A percentile compares a stretch with the other conserved stretches of the same genome.
phyloP scores from a whole-genome alignment of 495 filamentous ascomycete genomes.

The Rostrohypoxylon terebratum region DNA sequence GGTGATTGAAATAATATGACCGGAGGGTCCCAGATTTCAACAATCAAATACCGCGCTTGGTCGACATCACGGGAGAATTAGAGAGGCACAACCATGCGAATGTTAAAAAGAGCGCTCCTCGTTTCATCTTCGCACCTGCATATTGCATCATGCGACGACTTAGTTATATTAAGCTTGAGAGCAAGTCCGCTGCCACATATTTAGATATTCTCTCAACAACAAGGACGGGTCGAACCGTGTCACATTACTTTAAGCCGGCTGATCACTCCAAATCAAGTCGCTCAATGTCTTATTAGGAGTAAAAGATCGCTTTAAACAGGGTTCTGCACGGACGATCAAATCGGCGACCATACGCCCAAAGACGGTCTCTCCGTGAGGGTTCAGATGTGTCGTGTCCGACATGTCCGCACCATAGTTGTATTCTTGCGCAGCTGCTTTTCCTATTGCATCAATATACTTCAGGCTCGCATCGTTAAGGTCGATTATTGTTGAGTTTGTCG shows the following conservation, averaged over 20 bases:
- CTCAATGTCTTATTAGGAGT: conserved; percentile 48
- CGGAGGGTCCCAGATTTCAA: conserved; percentile 26
- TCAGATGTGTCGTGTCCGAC: conserved; percentile 62
- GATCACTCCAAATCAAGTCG: conserved; percentile 48
- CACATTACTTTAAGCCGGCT: conserved; percentile 41
- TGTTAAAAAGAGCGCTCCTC: not conserved
- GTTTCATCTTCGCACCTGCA: conserved; percentile 2
- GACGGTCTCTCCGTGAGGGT: conserved; percentile 54
- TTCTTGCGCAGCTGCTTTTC: conserved; percentile 50
- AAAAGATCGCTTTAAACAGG: conserved; percentile 45
- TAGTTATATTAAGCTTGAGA: conserved; percentile 1
- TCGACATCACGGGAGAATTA: not conserved
- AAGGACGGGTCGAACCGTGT: not conserved
- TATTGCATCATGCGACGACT: conserved; percentile 16
- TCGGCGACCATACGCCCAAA: conserved; percentile 62
- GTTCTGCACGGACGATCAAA: conserved; percentile 49
- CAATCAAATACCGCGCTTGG: conserved; percentile 12
- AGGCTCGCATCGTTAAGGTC: conserved; percentile 60
- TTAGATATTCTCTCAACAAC: conserved; percentile 6
- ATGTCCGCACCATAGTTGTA: conserved; percentile 55
- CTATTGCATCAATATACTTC: conserved; percentile 60
- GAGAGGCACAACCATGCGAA: not conserved
- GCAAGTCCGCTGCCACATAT: not conserved
- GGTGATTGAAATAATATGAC: conserved; percentile 24
- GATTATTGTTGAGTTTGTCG: conserved; percentile 46